phyloP scores from a whole-genome alignment of 352 stramenopile genomes.

The Phytopythium boreale region DNA sequence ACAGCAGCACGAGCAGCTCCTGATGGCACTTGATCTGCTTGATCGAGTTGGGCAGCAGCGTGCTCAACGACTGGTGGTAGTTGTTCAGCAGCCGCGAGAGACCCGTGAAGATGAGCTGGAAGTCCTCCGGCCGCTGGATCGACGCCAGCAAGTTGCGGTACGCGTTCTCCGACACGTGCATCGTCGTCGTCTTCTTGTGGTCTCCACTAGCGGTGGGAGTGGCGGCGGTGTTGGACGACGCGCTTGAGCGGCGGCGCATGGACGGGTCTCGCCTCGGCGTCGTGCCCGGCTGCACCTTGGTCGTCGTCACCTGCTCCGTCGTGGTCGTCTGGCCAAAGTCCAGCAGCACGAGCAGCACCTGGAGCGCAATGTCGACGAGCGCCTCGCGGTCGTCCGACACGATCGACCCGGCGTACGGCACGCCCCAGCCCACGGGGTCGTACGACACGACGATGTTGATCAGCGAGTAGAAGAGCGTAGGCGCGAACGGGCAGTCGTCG shows the following conservation, averaged over 20 bases:
- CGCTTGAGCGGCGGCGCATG: slow-evolving; percentile 22
- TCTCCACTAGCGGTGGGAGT: slow-evolving; percentile 35
- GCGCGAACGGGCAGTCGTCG: slow-evolving; percentile 89
- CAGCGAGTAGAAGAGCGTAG: slow-evolving; percentile 95
- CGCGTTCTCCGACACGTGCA: slow-evolving; percentile 33
- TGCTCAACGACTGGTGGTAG: slow-evolving; percentile 93
- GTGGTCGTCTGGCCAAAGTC: slow-evolving; percentile 87
- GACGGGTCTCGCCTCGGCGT: slow-evolving; percentile 25
- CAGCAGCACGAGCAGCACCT: slow-evolving; percentile 93
- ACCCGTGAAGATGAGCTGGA: slow-evolving; percentile 91
- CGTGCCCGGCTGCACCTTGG: slow-evolving; percentile 45
- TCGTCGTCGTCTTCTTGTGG: slow-evolving; percentile 12
- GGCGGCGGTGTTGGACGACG: slow-evolving; percentile 16
- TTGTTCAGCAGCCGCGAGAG: slow-evolving; percentile 97
- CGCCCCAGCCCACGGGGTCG: slow-evolving; percentile 88
- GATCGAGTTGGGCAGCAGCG: slow-evolving; percentile 92
- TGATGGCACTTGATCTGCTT: slow-evolving; percentile 96
- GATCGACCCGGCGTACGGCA: slow-evolving; percentile 90
- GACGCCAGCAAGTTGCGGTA: slow-evolving; percentile 68
- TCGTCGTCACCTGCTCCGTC: slow-evolving; percentile 36
- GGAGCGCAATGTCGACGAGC: slow-evolving; percentile 90
- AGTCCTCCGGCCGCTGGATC: slow-evolving; percentile 83
- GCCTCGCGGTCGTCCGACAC: slow-evolving; percentile 85
- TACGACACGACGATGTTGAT: slow-evolving; percentile 95
- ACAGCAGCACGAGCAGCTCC: slow-evolving; percentile 96